phyloP scores from a whole-genome alignment of 2,329 filamentous ascomycete genomes.

The Alternaria postmessia region DNA sequence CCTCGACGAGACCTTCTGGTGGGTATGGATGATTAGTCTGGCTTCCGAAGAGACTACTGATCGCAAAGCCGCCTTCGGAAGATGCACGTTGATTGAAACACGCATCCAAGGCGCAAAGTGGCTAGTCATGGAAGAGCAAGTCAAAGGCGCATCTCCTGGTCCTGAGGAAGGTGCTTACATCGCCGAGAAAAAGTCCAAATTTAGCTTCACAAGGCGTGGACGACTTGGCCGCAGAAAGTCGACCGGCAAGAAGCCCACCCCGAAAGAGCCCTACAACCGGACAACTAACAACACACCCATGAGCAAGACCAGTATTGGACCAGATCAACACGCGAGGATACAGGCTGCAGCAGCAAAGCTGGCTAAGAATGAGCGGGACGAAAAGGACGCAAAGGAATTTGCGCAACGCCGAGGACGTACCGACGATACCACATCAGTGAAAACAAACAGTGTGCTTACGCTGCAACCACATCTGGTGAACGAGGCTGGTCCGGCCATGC shows the following conservation, averaged over 20 bases:
- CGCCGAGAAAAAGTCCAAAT: constrained; percentile 93
- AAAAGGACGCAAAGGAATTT: constrained; percentile 59
- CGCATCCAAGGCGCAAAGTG: constrained; percentile 81
- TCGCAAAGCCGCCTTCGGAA: constrained; percentile 91
- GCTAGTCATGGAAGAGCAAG: constrained; percentile 95
- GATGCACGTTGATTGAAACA: constrained; percentile 92
- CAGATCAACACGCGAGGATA: constrained; percentile 91
- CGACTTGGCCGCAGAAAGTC: constrained; percentile 66
- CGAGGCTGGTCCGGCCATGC: constrained; percentile 92
- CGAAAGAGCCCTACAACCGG: constrained; percentile 62
- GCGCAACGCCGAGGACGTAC: constrained; percentile 64
- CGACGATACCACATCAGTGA: constrained; percentile 65
- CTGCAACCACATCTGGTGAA: constrained; percentile 83
- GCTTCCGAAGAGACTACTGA: constrained; percentile 85
- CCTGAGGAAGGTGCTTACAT: constrained; percentile 87
- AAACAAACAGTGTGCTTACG: constrained; percentile 90
- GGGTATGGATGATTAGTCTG: constrained; percentile 99
- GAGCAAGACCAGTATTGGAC: constrained; percentile 85
- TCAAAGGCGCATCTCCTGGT: constrained; percentile 89
- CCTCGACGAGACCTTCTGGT: constrained; percentile 97
- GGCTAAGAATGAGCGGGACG: constrained; percentile 72
- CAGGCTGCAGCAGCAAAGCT: constrained; percentile 88
- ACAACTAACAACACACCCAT: constrained; percentile 59
- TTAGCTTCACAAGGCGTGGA: constrained; percentile 80
- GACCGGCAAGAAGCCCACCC: constrained; percentile 53